Percentiles rank a stretch among this genome's conserved stretches.
phyloP scores from a whole-genome alignment of 148 eudicot species.

The Hydrangea macrophylla region DNA sequence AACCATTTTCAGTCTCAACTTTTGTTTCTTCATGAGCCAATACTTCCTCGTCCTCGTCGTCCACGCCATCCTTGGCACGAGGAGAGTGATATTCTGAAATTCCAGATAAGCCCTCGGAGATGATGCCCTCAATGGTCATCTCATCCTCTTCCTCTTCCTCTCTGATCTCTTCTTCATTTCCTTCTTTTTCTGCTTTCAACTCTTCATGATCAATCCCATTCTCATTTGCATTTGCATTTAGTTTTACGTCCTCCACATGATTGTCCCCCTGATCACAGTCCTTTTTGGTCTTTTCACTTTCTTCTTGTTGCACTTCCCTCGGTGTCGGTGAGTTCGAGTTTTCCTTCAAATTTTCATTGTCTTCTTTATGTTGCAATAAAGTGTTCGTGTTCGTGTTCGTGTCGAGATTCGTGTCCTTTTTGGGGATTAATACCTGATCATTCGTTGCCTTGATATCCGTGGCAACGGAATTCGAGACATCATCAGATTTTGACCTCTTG shows the following conservation, averaged over 20 bases:
- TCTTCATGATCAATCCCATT: background rate
- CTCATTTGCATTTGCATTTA: background rate
- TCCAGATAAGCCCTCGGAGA: background rate
- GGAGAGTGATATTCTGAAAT: background rate
- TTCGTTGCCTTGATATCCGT: background rate
- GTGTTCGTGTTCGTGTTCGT: background rate
- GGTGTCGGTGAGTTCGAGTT: background rate
- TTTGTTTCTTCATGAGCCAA: background rate
- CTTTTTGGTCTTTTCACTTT: background rate
- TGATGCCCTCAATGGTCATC: background rate
- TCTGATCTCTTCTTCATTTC: background rate
- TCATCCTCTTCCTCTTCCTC: background rate
- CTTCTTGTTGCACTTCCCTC: background rate
- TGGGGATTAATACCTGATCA: background rate
- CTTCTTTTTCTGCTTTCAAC: too few species aligned
- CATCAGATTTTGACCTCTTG: conserved; percentile 18
- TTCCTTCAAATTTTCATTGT: background rate
- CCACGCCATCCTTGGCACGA: background rate
- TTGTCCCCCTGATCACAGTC: background rate
- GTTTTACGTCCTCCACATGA: too few species aligned
- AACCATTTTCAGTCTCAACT: background rate
- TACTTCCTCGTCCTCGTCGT: background rate
- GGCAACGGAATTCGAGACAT: too few species aligned
- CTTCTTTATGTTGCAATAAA: background rate
- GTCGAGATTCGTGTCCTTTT: background rate